A percentile compares a stretch with the other conserved stretches of the same genome.
Conservation (phyloP, 1,284 basidiomycete genomes). For the Papiliotrema fonsecae region DNA sequence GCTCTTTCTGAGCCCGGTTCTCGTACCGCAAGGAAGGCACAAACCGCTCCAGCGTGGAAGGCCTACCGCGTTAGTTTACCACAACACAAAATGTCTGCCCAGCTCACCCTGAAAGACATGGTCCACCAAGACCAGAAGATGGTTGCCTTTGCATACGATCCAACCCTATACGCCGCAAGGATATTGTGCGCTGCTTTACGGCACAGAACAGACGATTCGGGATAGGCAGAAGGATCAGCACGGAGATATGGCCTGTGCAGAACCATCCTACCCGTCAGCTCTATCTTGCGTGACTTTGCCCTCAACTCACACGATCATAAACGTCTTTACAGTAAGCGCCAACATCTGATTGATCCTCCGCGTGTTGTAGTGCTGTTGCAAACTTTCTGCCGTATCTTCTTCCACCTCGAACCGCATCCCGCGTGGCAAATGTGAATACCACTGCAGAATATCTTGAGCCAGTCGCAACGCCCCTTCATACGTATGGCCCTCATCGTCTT, state of each 20-base stretch:
- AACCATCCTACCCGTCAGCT: slow-evolving; percentile 28
- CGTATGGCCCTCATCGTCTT: slow-evolving; percentile 24
- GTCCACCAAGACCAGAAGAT: slow-evolving; percentile 48
- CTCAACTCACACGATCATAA: slow-evolving; percentile 40
- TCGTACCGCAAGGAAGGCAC: slow-evolving; percentile 46
- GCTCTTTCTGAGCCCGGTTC: slow-evolving; percentile 39
- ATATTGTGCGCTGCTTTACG: slow-evolving; percentile 39
- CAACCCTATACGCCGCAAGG: slow-evolving; percentile 36
- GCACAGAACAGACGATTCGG: slow-evolving; percentile 43
- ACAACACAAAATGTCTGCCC: not conserved
- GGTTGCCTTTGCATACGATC: slow-evolving; percentile 31
- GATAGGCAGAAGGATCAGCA: slow-evolving; percentile 43
- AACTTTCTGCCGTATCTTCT: slow-evolving; percentile 23
- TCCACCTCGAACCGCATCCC: slow-evolving; percentile 42
- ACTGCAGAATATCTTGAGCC: slow-evolving; percentile 41
- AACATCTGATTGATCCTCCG: slow-evolving; percentile 41
- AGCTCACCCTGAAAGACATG: slow-evolving; percentile 39
- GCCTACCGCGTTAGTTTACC: slow-evolving; percentile 20
- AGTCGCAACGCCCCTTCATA: slow-evolving; percentile 45
- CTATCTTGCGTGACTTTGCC: not conserved
- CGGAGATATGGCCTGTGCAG: slow-evolving; percentile 47
- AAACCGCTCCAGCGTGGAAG: slow-evolving; percentile 47
- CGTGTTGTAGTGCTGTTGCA: slow-evolving; percentile 15
- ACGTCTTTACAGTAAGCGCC: slow-evolving; percentile 43
- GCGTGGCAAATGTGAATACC: slow-evolving; percentile 41